Percentiles rank a stretch among this genome's conserved stretches.
These are phyloP conservation scores for Hyphopichia homilentoma DNA, from an alignment of 805 yeast species.

Conservation along the genomic window DNA sequence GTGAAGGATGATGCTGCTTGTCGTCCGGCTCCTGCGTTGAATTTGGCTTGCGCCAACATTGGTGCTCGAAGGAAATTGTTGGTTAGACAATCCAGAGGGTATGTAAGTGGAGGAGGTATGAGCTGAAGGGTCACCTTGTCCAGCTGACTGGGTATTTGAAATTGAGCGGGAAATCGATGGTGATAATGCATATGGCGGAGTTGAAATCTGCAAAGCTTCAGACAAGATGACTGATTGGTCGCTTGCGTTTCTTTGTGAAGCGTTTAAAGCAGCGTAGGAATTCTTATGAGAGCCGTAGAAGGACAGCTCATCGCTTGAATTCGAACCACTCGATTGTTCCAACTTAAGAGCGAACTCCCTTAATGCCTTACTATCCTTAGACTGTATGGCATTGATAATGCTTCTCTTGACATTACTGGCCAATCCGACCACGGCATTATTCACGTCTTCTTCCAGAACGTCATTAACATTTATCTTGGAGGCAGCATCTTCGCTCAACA, in stretches of 20 bases:
- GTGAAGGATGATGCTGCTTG: constrained; percentile 19
- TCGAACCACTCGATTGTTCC: constrained; percentile 22
- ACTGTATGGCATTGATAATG: constrained; percentile 39
- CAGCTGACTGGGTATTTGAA: constrained; percentile 4
- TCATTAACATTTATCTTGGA: constrained; percentile 23
- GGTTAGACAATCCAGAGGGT: constrained; percentile 17
- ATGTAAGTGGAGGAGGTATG: constrained; percentile 8
- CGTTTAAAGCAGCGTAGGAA: constrained; percentile 12
- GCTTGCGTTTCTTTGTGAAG: constrained; percentile 6
- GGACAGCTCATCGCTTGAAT: constrained; percentile 30
- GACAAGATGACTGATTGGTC: constrained; percentile 31
- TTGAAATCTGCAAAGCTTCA: constrained; percentile 19
- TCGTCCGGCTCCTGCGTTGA: background rate
- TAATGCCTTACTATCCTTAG: constrained; percentile 18
- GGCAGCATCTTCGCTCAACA: background rate
- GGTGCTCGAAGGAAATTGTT: background rate
- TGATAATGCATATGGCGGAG: constrained; percentile 9
- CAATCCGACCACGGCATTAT: constrained; percentile 78
- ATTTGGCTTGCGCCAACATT: background rate
- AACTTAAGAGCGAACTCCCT: constrained; percentile 17
- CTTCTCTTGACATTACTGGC: constrained; percentile 60
- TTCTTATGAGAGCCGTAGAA: constrained; percentile 6
- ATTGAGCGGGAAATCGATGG: constrained; percentile 5
- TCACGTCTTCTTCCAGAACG: constrained; percentile 65
- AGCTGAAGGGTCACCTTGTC: background rate